Conservation (phyloP, 441 rosid species). For the Macaranga tanarius region DNA sequence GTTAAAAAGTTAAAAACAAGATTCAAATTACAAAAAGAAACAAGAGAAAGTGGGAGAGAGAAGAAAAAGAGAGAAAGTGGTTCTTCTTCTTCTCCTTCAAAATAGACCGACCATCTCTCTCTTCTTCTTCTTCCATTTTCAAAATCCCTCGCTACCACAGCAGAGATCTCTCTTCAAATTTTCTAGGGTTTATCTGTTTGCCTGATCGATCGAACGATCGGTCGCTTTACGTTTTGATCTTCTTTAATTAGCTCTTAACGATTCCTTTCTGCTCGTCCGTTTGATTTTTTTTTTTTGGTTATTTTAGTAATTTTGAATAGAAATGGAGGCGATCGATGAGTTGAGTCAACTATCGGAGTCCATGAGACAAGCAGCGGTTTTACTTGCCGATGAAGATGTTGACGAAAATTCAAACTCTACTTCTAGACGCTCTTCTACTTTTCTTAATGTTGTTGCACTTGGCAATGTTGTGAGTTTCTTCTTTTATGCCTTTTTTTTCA, state of each 20-base stretch:
- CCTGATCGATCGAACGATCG: no score
- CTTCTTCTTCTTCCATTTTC: constrained; percentile 9
- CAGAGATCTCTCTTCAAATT: constrained; percentile 1
- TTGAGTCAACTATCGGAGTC: constrained; percentile 61
- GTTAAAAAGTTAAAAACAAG: no score
- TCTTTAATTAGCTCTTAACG: no score
- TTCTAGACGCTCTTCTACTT: constrained; percentile 50
- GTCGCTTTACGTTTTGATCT: neutral
- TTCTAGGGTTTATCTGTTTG: neutral
- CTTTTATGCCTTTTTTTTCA: neutral
- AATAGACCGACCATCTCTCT: neutral
- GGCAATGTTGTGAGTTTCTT: constrained; percentile 67
- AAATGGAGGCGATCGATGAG: constrained; percentile 84
- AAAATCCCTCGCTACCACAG: neutral
- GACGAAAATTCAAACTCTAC: constrained; percentile 50
- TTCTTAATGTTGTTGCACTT: constrained; percentile 69
- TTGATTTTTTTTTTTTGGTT: neutral
- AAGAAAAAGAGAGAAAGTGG: neutral
- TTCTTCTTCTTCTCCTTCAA: neutral
- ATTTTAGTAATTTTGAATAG: neutral
- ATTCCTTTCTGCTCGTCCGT: neutral
- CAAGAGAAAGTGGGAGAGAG: constrained; percentile 1
- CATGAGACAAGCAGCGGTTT: constrained; percentile 66
- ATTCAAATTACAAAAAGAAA: no score
- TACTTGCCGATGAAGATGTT: constrained; percentile 81